A percentile compares a stretch with the other conserved stretches of the same genome.
phyloP scores from a whole-genome alignment of 257 asterid species.

The Orobanche coerulescens region DNA sequence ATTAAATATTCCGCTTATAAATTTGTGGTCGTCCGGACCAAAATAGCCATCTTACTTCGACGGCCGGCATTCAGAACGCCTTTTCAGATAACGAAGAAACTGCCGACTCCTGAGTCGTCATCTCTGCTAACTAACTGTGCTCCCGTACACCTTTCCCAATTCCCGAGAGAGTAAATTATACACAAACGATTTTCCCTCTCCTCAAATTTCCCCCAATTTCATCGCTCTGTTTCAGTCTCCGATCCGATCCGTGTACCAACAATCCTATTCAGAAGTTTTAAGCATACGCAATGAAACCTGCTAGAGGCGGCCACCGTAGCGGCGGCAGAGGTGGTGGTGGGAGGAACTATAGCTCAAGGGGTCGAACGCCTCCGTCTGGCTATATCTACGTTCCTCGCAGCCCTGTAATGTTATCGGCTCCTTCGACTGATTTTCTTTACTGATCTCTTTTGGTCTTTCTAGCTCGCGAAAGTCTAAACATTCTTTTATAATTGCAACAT shows the following conservation, averaged over 20 bases:
- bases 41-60: no score
- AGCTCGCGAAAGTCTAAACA: no score
- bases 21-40: no score
- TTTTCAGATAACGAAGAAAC: no score
- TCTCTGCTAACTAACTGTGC: neutral
- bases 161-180: neutral
- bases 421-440: neutral
- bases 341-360: constrained; percentile 6
- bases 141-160: neutral
- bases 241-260: neutral
- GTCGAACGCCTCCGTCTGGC: constrained; percentile 17
- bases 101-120: neutral
- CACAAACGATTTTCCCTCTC: neutral
- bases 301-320: constrained; percentile 17
- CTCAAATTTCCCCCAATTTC: constrained; percentile 1
- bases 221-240: neutral
- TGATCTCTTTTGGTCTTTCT: neutral
- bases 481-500: no score
- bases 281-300: constrained; percentile 23
- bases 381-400: neutral
- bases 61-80: no score
- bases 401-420: constrained; percentile 21
- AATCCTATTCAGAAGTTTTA: constrained; percentile 8
- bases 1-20: no score
- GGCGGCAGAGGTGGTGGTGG: constrained; percentile 23